Evolutionary conservation across 495 filamentous ascomycete genomes (phyloP).

Genomic region (Penicillium crystallinum): DNA sequence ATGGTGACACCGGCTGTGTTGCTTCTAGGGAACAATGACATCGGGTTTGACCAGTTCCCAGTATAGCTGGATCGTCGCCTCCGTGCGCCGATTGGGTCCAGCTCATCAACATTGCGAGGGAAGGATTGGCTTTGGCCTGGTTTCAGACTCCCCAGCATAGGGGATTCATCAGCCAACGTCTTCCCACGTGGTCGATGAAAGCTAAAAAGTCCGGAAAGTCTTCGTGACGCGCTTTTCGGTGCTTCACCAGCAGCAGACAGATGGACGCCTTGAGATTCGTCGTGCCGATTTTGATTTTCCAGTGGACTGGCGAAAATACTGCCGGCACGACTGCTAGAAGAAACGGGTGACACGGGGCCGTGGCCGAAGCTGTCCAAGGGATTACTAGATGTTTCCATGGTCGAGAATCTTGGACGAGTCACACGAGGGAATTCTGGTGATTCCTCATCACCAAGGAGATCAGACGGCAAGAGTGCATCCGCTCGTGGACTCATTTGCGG

Average conservation of each 20-base stretch:
- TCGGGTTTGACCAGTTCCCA: slow-evolving; percentile 56
- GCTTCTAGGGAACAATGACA: slow-evolving; percentile 49
- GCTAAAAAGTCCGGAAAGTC: slow-evolving; percentile 57
- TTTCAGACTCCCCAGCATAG: slow-evolving; percentile 67
- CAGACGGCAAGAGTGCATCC: slow-evolving; percentile 69
- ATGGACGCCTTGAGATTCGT: slow-evolving; percentile 28
- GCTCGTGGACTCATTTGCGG: slow-evolving; percentile 80
- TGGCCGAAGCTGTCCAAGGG: slow-evolving; percentile 37
- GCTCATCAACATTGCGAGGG: slow-evolving; percentile 61
- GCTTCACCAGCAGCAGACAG: slow-evolving; percentile 40
- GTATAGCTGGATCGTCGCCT: slow-evolving; percentile 59
- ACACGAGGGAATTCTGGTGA: slow-evolving; percentile 47
- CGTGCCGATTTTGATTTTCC: slow-evolving; percentile 54
- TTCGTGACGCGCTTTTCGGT: slow-evolving; percentile 46
- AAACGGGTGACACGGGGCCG: slow-evolving; percentile 66
- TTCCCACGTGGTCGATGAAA: slow-evolving; percentile 72
- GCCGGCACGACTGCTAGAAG: slow-evolving; percentile 55
- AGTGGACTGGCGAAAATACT: slow-evolving; percentile 66
- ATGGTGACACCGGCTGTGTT: slow-evolving; percentile 35
- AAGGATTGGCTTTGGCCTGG: slow-evolving; percentile 78
- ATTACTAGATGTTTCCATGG: slow-evolving; percentile 31
- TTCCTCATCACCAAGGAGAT: slow-evolving; percentile 75
- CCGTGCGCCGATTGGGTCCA: slow-evolving; percentile 63
- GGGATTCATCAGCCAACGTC: slow-evolving; percentile 61
- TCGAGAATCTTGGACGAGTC: slow-evolving; percentile 35